Conservation (phyloP, 768 basidiomycete genomes). For the Panellus pusillus region DNA sequence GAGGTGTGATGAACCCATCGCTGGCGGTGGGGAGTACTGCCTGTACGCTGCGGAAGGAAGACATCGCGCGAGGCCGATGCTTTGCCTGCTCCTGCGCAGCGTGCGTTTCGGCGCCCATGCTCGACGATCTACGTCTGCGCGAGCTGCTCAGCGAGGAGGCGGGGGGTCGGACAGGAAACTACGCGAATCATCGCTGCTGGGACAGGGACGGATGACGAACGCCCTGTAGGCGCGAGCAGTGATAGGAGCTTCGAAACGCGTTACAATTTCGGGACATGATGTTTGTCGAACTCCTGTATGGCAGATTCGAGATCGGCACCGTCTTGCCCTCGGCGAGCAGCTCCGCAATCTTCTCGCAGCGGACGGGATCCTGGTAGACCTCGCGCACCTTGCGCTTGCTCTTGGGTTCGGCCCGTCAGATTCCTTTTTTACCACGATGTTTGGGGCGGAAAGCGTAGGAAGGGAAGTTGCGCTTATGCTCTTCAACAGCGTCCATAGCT, state of each 20-base stretch:
- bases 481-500: conserved; percentile 70
- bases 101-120: conserved; percentile 24
- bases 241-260: conserved; percentile 71
- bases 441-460: conserved; percentile 73
- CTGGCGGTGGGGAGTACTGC: background rate
- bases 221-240: conserved; percentile 69
- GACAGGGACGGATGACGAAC: conserved; percentile 64
- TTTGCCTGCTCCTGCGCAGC: conserved; percentile 18
- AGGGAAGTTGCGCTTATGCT: conserved; percentile 75
- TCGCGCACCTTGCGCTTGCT: conserved; percentile 58
- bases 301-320: conserved; percentile 58
- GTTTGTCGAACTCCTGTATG: conserved; percentile 54
- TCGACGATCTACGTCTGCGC: conserved; percentile 34
- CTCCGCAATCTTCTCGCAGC: conserved; percentile 68
- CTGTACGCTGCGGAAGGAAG: conserved; percentile 23
- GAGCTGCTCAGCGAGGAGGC: background rate
- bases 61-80: conserved; percentile 10
- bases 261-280: conserved; percentile 59
- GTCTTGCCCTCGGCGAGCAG: conserved; percentile 56
- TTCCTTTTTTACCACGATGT: conserved; percentile 45
- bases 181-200: conserved; percentile 40
- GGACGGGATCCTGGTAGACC: conserved; percentile 61
- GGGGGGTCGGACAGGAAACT: conserved; percentile 34
- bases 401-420: conserved; percentile 25
- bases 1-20: conserved; percentile 28